Conservation (phyloP, 768 basidiomycete genomes). For the Roridomyces roridus region DNA sequence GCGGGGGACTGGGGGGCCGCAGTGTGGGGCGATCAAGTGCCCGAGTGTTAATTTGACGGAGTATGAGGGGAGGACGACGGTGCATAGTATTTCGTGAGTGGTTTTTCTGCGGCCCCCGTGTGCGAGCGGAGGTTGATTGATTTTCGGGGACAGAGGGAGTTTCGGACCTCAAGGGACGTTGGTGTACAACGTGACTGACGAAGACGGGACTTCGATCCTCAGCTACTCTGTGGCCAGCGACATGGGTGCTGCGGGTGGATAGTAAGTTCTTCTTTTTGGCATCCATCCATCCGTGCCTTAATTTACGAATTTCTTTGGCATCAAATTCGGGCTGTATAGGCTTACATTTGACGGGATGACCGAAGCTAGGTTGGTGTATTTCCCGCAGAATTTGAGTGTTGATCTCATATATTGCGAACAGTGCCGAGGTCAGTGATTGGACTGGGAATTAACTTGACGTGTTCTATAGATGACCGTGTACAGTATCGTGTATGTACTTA, state of each 20-base stretch:
- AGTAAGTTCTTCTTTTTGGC: not conserved
- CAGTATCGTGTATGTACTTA: no score
- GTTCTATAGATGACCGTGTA: no score
- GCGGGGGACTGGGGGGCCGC: constrained; percentile 13
- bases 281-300: not conserved
- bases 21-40: constrained; percentile 15
- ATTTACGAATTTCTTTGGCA: constrained; percentile 2
- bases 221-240: constrained; percentile 19
- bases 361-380: constrained; percentile 3
- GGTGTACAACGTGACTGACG: constrained; percentile 21
- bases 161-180: constrained; percentile 23
- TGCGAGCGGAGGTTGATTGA: not conserved
- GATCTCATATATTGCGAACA: not conserved
- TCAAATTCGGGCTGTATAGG: constrained; percentile 26
- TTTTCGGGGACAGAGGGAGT: constrained; percentile 7
- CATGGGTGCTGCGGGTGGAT: constrained; percentile 25
- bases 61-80: constrained; percentile 19
- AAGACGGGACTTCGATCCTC: constrained; percentile 12
- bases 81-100: constrained; percentile 18
- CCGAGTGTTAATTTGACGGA: constrained; percentile 12
- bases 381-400: not conserved
- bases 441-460: not conserved
- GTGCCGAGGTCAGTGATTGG: constrained; percentile 19
- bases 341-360: constrained; percentile 22
- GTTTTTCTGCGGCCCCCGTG: not conserved